Conservation (phyloP, 2,329 filamentous ascomycete species). For the Ophiostoma ips region DNA sequence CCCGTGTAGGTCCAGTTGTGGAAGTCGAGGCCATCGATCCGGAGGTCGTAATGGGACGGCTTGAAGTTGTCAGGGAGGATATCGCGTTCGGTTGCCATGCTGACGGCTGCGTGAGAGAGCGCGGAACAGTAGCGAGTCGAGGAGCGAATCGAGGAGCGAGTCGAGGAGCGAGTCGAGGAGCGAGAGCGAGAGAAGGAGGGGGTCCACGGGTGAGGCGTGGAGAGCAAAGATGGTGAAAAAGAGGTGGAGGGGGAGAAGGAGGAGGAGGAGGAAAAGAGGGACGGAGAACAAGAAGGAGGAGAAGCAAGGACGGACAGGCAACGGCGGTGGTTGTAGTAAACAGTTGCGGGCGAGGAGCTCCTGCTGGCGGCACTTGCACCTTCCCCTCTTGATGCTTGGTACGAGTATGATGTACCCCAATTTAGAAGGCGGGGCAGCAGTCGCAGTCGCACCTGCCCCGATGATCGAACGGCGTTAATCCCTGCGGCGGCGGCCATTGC, state of each 20-base stretch:
- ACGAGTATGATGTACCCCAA: not conserved
- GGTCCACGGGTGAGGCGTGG: too few relatives aligned
- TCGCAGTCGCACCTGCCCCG: not conserved
- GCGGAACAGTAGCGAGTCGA: not conserved
- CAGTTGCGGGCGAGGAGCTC: not conserved
- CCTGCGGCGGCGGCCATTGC: not conserved
- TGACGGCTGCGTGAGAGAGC: conserved; percentile 1
- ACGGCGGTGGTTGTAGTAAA: not conserved
- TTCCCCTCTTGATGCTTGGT: not conserved
- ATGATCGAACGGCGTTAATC: not conserved
- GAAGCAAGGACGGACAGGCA: too few relatives aligned
- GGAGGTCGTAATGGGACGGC: conserved; percentile 74
- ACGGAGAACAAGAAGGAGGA: not conserved
- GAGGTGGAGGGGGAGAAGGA: not conserved
- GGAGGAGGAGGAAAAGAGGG: not conserved
- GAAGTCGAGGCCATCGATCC: conserved; percentile 71
- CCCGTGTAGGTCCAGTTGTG: conserved; percentile 65
- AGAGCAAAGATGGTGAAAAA: too few relatives aligned
- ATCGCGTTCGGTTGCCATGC: conserved; percentile 43
- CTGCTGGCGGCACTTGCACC: not conserved
- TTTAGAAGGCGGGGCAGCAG: conserved; percentile 1
- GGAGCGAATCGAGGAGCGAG: too few relatives aligned
- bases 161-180: too few relatives aligned
- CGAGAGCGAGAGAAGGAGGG: too few relatives aligned
- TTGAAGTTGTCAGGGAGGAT: conserved; percentile 53